Evolutionary conservation across 805 yeast species (phyloP), one percentile per base, ranked within the genome.

Genomic region (Metschnikowia vanudenii): DNA sequence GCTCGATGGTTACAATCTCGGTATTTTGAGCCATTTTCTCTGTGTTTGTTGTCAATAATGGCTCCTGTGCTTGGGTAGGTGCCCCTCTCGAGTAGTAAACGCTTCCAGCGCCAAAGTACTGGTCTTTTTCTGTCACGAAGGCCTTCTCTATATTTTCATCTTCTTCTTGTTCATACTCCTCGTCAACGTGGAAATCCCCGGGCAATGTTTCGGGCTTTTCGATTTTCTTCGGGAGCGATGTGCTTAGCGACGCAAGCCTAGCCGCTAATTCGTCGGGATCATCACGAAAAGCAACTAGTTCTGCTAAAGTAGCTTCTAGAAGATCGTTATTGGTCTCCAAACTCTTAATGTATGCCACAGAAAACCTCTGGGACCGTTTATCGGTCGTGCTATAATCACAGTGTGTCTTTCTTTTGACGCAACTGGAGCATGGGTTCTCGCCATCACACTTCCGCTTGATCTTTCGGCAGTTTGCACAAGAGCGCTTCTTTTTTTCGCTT

Each of bases 371-470:
- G 4, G 51, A 46, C 19, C 58, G 51, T 12, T 50, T 37, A 36
- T 55, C 58, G 28, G 46, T 45, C 33, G 51, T 52, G 31, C 45
- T 52, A 20, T 51, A 55, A 32, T 53, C 55, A 33, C 58, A 55
- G 12, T 22, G 28, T 14, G 45, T 38, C 26, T 47, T 49, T 24
- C 49, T 41, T 35, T 44, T 47, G 16, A 42, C 34, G 24, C 58
- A 55, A 37, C 47, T 53, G 34, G 48, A 39, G 37, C 58, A 55
- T 3, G 58, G 58, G 30, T 45, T 33, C 13, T 45, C 49, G 30
- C 58, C 58, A 41, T 51, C 58, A 32, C 58, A 55, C 40, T 46
- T 51, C 3, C 58, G 52, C 42, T 55, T 55, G 46, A 49, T 49
- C 28, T 47, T 53, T n/a, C 58, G 44, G 45, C 58, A 55, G 47